phyloP scores from a whole-genome alignment of 306 rosid genomes.

The Begonia masoniana region DNA sequence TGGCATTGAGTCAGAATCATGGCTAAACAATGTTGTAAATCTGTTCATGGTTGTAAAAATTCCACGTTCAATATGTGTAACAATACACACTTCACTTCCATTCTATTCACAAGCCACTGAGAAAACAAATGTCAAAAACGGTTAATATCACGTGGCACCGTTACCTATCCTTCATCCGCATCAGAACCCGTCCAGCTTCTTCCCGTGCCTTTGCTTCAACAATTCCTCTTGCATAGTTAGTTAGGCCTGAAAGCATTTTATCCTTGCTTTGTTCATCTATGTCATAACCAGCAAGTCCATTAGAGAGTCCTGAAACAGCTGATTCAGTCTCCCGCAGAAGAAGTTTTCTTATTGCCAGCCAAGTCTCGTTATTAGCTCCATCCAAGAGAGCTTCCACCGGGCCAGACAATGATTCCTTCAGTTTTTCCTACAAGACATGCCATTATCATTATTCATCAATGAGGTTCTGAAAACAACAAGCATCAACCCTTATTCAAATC shows the following conservation, averaged over 20 bases:
- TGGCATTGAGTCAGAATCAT: slow-evolving; percentile 76
- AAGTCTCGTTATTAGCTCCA: slow-evolving; percentile 54
- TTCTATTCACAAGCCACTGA: not conserved
- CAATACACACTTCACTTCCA: not conserved
- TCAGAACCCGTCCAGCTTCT: slow-evolving; percentile 67
- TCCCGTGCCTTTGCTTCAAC: slow-evolving; percentile 74
- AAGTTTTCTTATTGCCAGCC: slow-evolving; percentile 66
- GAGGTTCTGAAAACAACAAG: too few relatives aligned
- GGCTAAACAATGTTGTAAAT: slow-evolving; percentile 72
- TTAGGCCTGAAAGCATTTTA: slow-evolving; percentile 36
- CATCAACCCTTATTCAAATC: too few relatives aligned
- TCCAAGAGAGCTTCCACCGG: slow-evolving; percentile 69
- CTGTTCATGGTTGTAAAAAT: slow-evolving; percentile 18
- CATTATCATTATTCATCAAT: too few relatives aligned
- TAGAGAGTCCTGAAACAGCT: slow-evolving; percentile 33
- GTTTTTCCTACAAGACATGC: slow-evolving; percentile 33
- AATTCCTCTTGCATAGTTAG: slow-evolving; percentile 51
- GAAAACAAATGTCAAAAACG: slow-evolving; percentile 2
- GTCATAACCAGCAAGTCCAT: slow-evolving; percentile 53
- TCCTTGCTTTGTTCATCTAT: slow-evolving; percentile 42
- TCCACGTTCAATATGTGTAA: not conserved
- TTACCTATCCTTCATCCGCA: slow-evolving; percentile 89
- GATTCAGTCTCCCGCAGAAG: slow-evolving; percentile 51
- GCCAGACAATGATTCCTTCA: slow-evolving; percentile 37
- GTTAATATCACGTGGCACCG: not conserved